Evolutionary conservation across 164 flowering plant species (phyloP), one percentile per base, ranked within the genome.

Genomic region (Cinnamomum chago): DNA sequence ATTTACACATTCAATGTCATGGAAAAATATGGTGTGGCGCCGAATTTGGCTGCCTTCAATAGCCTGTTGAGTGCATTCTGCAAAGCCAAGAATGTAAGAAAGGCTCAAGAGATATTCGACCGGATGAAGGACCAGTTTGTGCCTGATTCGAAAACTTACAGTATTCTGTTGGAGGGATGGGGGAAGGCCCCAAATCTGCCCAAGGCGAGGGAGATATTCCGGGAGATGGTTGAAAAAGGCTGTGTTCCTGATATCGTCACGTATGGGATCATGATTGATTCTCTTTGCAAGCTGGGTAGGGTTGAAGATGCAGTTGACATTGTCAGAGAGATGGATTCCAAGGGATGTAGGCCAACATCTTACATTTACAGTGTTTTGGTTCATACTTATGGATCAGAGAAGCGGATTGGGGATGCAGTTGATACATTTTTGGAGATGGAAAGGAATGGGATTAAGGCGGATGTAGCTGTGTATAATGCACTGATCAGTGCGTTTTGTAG

Each of bases 51-150:
- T 0, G 98, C 98, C 58, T 91, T 94, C 74, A 92, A 92, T 72
- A 86, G 97, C 35, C 69, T 94, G 67, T 72, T 94, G 17, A 87
- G 95, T 79, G 91, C 97, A 28, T 76, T 94, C 62, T 92, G 98
- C 80, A 94, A 92, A 83, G 86, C 95, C 50, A 90, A 85, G 80
- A 94, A 94, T 82, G 94, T 90, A 74, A 83, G 93, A 77, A 94
- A 91, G 76, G 98, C 98, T 47, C 97, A 92, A 75, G 97, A 91
- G 82, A 88, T 94, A 24, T 94, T 92, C 79, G 92, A 92, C 60
- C 73, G 66, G 22, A 88, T 85, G 90, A 90, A 85, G 70, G 84
- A 85, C 28, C 79, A 77, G 60, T 92, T 87, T 79, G 76, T 68
- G 70, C 94, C 97, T 1, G 93, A 93, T 78, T 84, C 92, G 5